Base-by-base conservation (phyloP, 495 filamentous ascomycete species). In the Xylaria castorea region DNA sequence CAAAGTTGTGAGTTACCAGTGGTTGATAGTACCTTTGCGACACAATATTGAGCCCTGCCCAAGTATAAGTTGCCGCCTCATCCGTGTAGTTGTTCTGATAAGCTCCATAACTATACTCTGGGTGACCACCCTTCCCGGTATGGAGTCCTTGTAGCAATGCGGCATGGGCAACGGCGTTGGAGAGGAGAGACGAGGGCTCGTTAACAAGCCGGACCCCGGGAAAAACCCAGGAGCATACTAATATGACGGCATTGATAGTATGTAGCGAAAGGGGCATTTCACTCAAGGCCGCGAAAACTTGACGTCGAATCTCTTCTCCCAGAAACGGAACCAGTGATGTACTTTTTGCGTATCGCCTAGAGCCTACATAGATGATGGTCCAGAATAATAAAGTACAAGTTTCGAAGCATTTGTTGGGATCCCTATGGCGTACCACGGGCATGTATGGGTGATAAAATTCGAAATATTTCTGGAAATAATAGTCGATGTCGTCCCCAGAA, bases 401-500 rank as follows among this genome's bases (percentile, higher is more conserved):
- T 8, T 81, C 78, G 71, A 83, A 85, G 64, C 77, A 80, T 38
- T 78, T 76, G 46, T 85, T 81, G 38, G 83, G 81, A 66, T 85
- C 82, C 27, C 76, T 73, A 3, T 58, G 70, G 38, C 82, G 75
- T 14, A 84, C 72, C 30, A 85, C 79, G 44, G 83, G 83, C 68
- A 85, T 80, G 65, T 84, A 84, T 16, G 80, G 80, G 66, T 85
- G 83, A 61, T 81, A 85, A 44, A 78, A 79, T 57, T 84, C 80
- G 70, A 85, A 84, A 66, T 81, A 85, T 77, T 83, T 83, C 30
- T 82, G 79, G 73, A 84, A 85, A 62, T 85, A 85, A 66, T 83
- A 84, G 68, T 82, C 78, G 44, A 85, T 82, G 51, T 85, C 83
- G 14, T 83, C 83, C 2, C 83, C 82, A 8, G 83, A 83, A 65